Base-by-base conservation (phyloP, 805 yeast species). In the Saturnispora dispora region DNA sequence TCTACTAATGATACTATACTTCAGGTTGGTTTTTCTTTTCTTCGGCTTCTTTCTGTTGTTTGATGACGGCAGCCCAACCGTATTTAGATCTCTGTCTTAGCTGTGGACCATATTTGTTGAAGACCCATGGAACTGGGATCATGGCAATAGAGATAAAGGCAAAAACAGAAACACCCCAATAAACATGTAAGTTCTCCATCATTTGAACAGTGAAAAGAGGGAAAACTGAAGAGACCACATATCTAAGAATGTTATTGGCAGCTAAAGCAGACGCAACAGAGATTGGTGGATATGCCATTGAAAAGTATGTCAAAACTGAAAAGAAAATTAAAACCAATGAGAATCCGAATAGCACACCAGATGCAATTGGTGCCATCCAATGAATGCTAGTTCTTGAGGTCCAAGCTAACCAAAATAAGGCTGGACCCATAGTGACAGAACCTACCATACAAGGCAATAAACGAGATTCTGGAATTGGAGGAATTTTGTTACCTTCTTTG, bases 241-340 rank as follows among this genome's bases (percentile, higher is more conserved):
- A 88, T 69, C 96, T 78, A 52, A 83, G 66, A 61, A 89, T 71
- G 64, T 86, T 87, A 68, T 88, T 89, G 13, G 96, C 96, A 35
- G 96, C 96, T 55, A 88, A 66, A 3, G 95, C 91, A n/a, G 91
- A 82, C 0, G 96, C 96, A 22, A 88, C 84, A 33, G 77, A 75
- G 33, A 81, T 66, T 45, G 91, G 88, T 27, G 93, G 91, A 65
- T 81, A 86, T 4, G 85, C 65, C 74, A 81, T 73, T 35, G 85
- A 71, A 65, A 85, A 83, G 64, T 85, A 86, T 46, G 80, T 76
- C 61, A 85, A 72, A 46, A 81, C 77, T 20, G 86, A 71, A 66
- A 85, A 83, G 71, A 86, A 86, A 48, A 86, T 77, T 59, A 85
- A 69, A 51, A 86, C 76, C 53, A 86, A 70, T 7, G 89, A 85